phyloP scores from a whole-genome alignment of 1,139 yeast species.

The Sugiyamaella paludigena region DNA sequence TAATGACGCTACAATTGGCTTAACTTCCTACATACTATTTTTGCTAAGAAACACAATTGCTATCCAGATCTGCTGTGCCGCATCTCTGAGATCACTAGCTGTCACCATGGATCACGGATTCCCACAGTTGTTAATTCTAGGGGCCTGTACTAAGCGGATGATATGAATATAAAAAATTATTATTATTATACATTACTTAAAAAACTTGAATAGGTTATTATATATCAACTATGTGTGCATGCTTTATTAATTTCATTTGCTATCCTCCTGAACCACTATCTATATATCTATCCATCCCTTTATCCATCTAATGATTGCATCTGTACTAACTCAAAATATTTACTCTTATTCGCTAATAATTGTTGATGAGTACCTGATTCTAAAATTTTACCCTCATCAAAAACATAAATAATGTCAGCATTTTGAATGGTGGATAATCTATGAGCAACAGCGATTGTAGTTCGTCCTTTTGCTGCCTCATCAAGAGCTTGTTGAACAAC shows the following conservation, averaged over 20 bases:
- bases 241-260: too few relatives aligned
- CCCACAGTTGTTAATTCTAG: too few relatives aligned
- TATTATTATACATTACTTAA: too few relatives aligned
- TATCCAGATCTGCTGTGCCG: too few relatives aligned
- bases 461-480: constrained; percentile 63
- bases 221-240: background rate
- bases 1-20: too few relatives aligned
- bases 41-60: too few relatives aligned
- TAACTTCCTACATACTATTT: too few relatives aligned
- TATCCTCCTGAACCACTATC: too few relatives aligned
- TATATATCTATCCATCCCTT: background rate
- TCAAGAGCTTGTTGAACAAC: constrained; percentile 65
- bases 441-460: constrained; percentile 89
- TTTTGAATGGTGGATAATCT: constrained; percentile 86
- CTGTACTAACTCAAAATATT: constrained; percentile 43
- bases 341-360: constrained; percentile 38
- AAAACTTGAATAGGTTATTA: too few relatives aligned
- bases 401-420: constrained; percentile 86
- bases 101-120: too few relatives aligned
- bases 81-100: too few relatives aligned
- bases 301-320: constrained; percentile 36
- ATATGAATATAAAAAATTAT: background rate
- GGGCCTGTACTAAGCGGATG: too few relatives aligned
- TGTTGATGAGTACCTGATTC: constrained; percentile 60
- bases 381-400: constrained; percentile 66